Percentiles rank a stretch among this genome's conserved stretches.
Conservation (phyloP, 768 basidiomycete genomes). For the Neoboletus magnificus region DNA sequence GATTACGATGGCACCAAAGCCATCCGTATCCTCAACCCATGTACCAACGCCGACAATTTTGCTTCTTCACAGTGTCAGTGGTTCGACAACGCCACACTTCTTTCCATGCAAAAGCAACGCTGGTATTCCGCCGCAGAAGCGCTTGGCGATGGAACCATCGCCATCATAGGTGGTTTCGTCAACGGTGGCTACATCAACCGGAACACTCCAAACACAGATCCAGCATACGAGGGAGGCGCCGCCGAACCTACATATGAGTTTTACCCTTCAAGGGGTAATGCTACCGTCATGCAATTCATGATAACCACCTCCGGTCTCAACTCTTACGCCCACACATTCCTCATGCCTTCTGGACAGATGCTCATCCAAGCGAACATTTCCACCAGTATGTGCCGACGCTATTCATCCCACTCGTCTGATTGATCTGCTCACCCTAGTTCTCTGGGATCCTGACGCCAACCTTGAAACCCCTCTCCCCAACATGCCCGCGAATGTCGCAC, state of each 20-base stretch:
- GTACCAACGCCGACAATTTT: constrained; percentile 48
- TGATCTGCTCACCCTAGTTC: constrained; percentile 26
- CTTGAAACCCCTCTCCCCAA: constrained; percentile 59
- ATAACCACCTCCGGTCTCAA: constrained; percentile 72
- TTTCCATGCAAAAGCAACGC: constrained; percentile 64
- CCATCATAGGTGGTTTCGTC: constrained; percentile 77
- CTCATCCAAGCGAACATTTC: constrained; percentile 76
- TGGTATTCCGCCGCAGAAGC: constrained; percentile 82
- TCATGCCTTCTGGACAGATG: constrained; percentile 75
- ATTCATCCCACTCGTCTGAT: not conserved
- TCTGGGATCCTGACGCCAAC: constrained; percentile 57
- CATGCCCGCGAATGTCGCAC: constrained; percentile 70
- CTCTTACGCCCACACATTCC: constrained; percentile 69
- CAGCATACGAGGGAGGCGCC: constrained; percentile 57
- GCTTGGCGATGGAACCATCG: constrained; percentile 71
- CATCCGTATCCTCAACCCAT: constrained; percentile 82
- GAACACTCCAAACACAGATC: constrained; percentile 68
- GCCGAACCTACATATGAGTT: constrained; percentile 85
- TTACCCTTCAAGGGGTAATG: constrained; percentile 59
- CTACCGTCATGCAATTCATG: constrained; percentile 64
- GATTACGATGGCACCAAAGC: constrained; percentile 79
- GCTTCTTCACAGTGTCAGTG: constrained; percentile 55
- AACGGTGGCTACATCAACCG: constrained; percentile 79
- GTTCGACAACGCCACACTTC: constrained; percentile 62
- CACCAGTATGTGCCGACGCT: constrained; percentile 17